Conservation (phyloP, 73 alveolate species). For the Tetrahymena thermophila region DNA sequence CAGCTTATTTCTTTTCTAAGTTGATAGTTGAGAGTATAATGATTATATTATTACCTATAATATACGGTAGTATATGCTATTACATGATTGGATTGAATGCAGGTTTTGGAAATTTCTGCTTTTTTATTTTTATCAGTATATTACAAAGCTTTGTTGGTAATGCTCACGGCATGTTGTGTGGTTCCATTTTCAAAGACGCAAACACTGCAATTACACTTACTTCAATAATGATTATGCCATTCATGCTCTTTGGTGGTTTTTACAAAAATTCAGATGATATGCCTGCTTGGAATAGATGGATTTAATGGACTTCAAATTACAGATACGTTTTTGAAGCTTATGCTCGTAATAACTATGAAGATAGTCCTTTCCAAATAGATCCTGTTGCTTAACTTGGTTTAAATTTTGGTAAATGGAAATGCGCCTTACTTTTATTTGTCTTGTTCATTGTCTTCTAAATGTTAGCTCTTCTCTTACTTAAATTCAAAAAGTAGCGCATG, state of each 20-base stretch:
- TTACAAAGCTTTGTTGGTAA: slow-evolving; percentile 19
- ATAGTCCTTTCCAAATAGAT: background rate
- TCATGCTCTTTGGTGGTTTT: slow-evolving; percentile 61
- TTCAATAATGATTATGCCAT: slow-evolving; percentile 51
- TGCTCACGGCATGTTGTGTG: slow-evolving; percentile 50
- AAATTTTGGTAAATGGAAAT: background rate
- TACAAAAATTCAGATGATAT: slow-evolving; percentile 46
- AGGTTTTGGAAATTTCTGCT: background rate
- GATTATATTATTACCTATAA: background rate
- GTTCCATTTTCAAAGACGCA: slow-evolving; percentile 43
- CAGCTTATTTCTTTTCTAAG: slow-evolving; percentile 57
- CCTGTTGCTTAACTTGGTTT: background rate
- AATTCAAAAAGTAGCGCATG: background rate
- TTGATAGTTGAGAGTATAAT: slow-evolving; percentile 30
- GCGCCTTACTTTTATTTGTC: background rate
- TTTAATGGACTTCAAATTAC: slow-evolving; percentile 57
- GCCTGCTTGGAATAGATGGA: slow-evolving; percentile 61
- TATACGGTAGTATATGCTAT: background rate
- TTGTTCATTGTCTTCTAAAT: background rate
- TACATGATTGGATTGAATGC: background rate
- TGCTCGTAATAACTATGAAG: slow-evolving; percentile 42
- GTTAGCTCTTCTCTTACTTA: background rate
- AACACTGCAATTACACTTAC: slow-evolving; percentile 47
- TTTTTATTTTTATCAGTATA: background rate
- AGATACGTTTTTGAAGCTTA: slow-evolving; percentile 59